Conservation (phyloP, 257 asterid genomes). For the Capsicum chinense region DNA sequence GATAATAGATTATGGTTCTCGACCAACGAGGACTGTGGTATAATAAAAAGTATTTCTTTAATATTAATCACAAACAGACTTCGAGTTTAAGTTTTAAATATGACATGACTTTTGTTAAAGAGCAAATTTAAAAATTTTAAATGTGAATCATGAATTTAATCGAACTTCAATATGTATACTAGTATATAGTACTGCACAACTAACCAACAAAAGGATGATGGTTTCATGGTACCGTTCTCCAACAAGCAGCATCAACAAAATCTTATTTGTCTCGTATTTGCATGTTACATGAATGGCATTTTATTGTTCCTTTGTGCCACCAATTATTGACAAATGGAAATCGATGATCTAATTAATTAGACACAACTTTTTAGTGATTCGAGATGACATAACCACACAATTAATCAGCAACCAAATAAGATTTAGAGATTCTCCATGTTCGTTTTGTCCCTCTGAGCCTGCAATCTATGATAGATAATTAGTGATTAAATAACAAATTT, state of each 20-base stretch:
- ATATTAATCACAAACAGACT: no score
- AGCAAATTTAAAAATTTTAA: rapidly evolving
- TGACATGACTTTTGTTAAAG: not conserved
- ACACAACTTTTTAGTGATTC: not conserved
- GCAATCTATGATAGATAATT: not conserved
- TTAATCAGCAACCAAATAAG: not conserved
- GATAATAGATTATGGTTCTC: not conserved
- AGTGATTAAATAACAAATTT: not conserved
- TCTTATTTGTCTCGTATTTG: conserved; percentile 11
- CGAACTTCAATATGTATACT: not conserved
- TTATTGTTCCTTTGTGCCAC: not conserved
- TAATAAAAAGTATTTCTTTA: no score
- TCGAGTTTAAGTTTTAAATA: not conserved
- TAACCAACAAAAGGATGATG: not conserved
- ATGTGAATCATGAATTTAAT: not conserved
- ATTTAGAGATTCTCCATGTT: conserved; percentile 27
- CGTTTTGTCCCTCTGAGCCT: not conserved
- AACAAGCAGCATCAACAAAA: conserved; percentile 3
- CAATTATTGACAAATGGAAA: not conserved
- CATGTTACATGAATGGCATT: conserved; percentile 19
- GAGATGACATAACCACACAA: conserved; percentile 22
- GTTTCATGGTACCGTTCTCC: not conserved
- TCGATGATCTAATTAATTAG: not conserved
- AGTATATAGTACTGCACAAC: not conserved
- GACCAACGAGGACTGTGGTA: not conserved